These are phyloP conservation scores for Vicia faba DNA, from an alignment of 306 rosid genomes.

Conservation along the genomic window DNA sequence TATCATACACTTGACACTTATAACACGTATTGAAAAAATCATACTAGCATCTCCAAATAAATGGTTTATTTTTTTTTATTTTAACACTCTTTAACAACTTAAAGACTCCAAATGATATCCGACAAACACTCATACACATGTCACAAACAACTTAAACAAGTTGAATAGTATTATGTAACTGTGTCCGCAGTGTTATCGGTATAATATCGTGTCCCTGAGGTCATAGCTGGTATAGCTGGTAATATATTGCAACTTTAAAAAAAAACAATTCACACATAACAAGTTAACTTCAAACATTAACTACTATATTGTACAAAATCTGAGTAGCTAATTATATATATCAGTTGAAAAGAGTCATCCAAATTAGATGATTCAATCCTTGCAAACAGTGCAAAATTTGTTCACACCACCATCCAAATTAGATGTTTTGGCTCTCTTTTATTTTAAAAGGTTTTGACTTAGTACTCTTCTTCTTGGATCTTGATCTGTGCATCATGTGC, in stretches of 20 bases:
- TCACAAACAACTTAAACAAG: no score
- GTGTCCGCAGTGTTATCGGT: no score
- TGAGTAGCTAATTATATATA: conserved; percentile 8
- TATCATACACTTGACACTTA: no score
- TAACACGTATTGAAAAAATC: no score
- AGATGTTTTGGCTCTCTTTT: not conserved
- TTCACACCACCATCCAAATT: not conserved
- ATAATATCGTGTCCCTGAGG: no score
- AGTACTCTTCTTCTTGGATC: not conserved
- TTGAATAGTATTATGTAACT: no score
- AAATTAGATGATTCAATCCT: conserved; percentile 27
- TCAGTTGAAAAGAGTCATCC: conserved; percentile 26
- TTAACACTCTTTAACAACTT: no score
- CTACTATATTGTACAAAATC: conserved; percentile 14
- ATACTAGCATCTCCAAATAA: no score
- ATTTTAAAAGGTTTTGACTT: not conserved
- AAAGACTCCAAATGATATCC: no score
- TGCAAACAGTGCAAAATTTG: conserved; percentile 9
- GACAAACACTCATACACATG: no score
- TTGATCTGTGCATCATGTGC: not conserved
- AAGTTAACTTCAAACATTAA: conserved; percentile 3
- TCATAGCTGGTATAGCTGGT: no score
- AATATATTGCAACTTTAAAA: not conserved
- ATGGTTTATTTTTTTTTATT: no score
- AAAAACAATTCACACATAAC: not conserved